Evolutionary conservation across 2,329 filamentous ascomycete genomes (phyloP).

Genomic region (Pseudogymnoascus sp.): DNA sequence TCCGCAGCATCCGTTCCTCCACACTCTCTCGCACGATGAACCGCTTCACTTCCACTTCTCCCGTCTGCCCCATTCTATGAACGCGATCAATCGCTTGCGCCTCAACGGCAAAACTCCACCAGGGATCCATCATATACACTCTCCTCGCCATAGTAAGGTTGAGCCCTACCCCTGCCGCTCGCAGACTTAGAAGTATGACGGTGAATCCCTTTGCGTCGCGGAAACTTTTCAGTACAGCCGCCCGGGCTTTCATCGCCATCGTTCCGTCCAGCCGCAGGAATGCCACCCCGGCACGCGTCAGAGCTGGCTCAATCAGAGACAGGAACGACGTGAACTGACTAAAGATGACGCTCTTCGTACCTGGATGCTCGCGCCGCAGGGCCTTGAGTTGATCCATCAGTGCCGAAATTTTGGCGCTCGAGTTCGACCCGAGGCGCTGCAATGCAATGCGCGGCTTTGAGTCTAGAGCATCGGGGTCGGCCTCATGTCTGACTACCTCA

Average conservation of each 20-base stretch:
- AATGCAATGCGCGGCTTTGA: constrained; percentile 48
- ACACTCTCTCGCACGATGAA: constrained; percentile 89
- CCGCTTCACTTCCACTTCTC: constrained; percentile 74
- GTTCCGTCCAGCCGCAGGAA: constrained; percentile 86
- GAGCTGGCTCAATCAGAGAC: constrained; percentile 76
- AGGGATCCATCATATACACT: constrained; percentile 99
- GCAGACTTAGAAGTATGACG: constrained; percentile 73
- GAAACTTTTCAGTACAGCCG: constrained; percentile 71
- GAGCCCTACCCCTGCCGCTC: constrained; percentile 86
- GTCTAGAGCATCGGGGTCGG: constrained; percentile 39
- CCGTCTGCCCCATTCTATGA: constrained; percentile 89
- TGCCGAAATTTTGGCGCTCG: constrained; percentile 81
- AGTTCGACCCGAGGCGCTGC: constrained; percentile 54
- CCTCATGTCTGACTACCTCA: constrained; percentile 77
- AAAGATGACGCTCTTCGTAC: constrained; percentile 85
- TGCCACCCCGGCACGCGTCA: constrained; percentile 61
- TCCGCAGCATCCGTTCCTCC: constrained; percentile 85
- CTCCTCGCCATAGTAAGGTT: constrained; percentile 83
- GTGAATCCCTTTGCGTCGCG: constrained; percentile 51
- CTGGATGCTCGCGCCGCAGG: constrained; percentile 56
- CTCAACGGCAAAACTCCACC: constrained; percentile 97
- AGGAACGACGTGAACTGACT: constrained; percentile 97
- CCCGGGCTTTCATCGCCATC: constrained; percentile 78
- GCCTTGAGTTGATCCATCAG: constrained; percentile 67
- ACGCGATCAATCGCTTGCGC: constrained; percentile 96